A percentile compares a stretch with the other conserved stretches of the same genome.
These are phyloP conservation scores for Fennellomyces sp. DNA, from an alignment of 371 early-diverging fungal species.

Conservation along the genomic window DNA sequence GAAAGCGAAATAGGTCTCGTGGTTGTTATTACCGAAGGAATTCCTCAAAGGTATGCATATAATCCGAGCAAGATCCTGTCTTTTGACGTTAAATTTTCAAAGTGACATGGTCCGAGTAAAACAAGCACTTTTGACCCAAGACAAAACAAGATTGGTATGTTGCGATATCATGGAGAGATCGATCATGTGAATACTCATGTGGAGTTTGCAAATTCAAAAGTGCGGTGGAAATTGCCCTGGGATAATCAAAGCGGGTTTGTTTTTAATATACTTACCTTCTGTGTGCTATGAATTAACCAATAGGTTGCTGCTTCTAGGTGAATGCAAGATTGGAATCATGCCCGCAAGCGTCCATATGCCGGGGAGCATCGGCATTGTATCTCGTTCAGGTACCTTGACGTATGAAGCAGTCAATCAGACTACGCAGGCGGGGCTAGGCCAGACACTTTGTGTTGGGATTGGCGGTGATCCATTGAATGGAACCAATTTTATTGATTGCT, in stretches of 20 bases:
- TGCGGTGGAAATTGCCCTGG: constrained; percentile 99
- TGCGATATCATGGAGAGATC: too few relatives aligned
- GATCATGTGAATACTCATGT: too few relatives aligned
- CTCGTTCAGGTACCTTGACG: constrained; percentile 98
- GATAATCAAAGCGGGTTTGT: constrained; percentile 96
- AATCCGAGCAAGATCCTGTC: too few relatives aligned
- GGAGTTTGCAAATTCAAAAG: too few relatives aligned
- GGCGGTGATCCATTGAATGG: constrained; percentile 99
- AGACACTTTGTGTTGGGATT: constrained; percentile 96
- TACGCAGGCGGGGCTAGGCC: constrained; percentile 92
- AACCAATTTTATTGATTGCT: constrained; percentile 97
- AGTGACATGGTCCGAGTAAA: constrained; percentile 96
- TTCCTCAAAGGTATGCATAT: too few relatives aligned
- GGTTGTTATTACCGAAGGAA: constrained; percentile 98
- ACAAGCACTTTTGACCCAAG: constrained; percentile 75
- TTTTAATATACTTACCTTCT: too few relatives aligned
- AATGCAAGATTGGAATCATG: constrained; percentile 99
- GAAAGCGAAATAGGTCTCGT: constrained; percentile 96
- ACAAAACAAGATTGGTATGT: constrained; percentile 94
- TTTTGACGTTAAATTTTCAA: too few relatives aligned
- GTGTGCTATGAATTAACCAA: too few relatives aligned
- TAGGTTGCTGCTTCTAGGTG: too few relatives aligned
- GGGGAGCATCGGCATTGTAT: constrained; percentile 97
- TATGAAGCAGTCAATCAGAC: constrained; percentile 99
- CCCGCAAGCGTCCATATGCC: constrained; percentile 96